These are phyloP conservation scores for Candida neerlandica DNA, from an alignment of 1,139 yeast species.

Conservation along the genomic window DNA sequence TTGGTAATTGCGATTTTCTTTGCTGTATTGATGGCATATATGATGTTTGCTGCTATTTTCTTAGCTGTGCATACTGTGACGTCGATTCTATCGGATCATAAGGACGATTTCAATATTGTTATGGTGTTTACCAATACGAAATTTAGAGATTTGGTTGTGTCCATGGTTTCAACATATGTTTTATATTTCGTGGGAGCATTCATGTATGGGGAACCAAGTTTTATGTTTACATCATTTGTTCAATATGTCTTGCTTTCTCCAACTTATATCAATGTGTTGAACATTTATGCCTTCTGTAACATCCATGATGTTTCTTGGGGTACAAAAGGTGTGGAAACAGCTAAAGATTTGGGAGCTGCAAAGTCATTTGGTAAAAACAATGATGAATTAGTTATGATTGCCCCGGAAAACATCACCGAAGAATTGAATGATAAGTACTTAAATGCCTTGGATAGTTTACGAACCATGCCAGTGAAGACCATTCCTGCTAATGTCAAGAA, in stretches of 20 bases:
- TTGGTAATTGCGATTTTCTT: slow-evolving; percentile 43
- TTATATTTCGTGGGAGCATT: slow-evolving; percentile 78
- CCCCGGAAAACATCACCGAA: slow-evolving; percentile 58
- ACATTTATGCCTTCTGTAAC: slow-evolving; percentile 83
- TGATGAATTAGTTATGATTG: slow-evolving; percentile 67
- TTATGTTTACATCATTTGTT: slow-evolving; percentile 70
- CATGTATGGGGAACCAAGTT: slow-evolving; percentile 76
- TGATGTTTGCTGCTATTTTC: slow-evolving; percentile 73
- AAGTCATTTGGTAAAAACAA: slow-evolving; percentile 50
- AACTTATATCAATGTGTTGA: slow-evolving; percentile 73
- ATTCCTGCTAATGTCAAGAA: slow-evolving; percentile 24
- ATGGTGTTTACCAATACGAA: slow-evolving; percentile 62
- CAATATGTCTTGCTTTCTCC: slow-evolving; percentile 77
- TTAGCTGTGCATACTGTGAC: slow-evolving; percentile 75
- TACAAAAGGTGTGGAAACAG: slow-evolving; percentile 70
- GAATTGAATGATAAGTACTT: slow-evolving; percentile 65
- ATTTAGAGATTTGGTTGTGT: slow-evolving; percentile 85
- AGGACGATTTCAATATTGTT: slow-evolving; percentile 44
- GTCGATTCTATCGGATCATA: slow-evolving; percentile 36
- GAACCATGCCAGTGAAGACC: slow-evolving; percentile 29
- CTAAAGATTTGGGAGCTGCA: slow-evolving; percentile 72
- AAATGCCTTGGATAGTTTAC: slow-evolving; percentile 50
- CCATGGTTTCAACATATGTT: slow-evolving; percentile 81
- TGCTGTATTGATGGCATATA: slow-evolving; percentile 49
- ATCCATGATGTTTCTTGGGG: slow-evolving; percentile 91